Evolutionary conservation across 2,329 filamentous ascomycete species (phyloP).

Genomic region (Calonectria multiphialidica): DNA sequence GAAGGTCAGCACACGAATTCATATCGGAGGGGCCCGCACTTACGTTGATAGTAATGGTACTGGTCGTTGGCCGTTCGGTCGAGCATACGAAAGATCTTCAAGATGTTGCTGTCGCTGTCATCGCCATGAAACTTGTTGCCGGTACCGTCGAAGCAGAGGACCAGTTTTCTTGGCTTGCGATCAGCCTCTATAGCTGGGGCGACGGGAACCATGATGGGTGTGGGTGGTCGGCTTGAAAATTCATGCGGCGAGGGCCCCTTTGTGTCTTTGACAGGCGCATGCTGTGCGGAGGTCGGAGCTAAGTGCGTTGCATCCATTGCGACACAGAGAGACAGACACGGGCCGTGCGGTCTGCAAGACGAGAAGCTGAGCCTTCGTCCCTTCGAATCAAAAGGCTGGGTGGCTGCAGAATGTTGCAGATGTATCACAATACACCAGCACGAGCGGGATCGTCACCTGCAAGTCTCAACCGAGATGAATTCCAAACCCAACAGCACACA

Average conservation of each 20-base stretch:
- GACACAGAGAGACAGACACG: constrained; percentile 13
- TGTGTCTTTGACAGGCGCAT: constrained; percentile 26
- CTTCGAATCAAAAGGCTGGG: constrained; percentile 9
- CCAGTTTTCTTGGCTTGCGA: constrained; percentile 58
- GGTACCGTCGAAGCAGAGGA: constrained; percentile 74
- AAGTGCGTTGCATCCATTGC: constrained; percentile 42
- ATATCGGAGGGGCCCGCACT: constrained; percentile 33
- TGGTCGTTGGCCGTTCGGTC: constrained; percentile 73
- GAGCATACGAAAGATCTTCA: constrained; percentile 79
- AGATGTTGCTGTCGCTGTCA: constrained; percentile 73
- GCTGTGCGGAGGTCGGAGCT: constrained; percentile 32
- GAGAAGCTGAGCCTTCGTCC: not conserved
- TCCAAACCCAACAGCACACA: not conserved
- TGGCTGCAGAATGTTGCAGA: constrained; percentile 15
- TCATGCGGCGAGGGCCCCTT: constrained; percentile 29
- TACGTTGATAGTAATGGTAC: constrained; percentile 74
- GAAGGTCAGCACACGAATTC: not conserved
- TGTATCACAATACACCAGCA: not conserved
- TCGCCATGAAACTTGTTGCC: constrained; percentile 74
- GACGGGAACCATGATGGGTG: constrained; percentile 35
- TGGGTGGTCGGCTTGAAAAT: constrained; percentile 38
- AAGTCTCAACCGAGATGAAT: not conserved
- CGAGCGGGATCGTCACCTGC: not conserved
- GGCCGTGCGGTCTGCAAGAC: not conserved
- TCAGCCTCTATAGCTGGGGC: constrained; percentile 22